These are phyloP conservation scores for Blastobotrys serpentis DNA, from an alignment of 1,139 yeast species.

Conservation along the genomic window DNA sequence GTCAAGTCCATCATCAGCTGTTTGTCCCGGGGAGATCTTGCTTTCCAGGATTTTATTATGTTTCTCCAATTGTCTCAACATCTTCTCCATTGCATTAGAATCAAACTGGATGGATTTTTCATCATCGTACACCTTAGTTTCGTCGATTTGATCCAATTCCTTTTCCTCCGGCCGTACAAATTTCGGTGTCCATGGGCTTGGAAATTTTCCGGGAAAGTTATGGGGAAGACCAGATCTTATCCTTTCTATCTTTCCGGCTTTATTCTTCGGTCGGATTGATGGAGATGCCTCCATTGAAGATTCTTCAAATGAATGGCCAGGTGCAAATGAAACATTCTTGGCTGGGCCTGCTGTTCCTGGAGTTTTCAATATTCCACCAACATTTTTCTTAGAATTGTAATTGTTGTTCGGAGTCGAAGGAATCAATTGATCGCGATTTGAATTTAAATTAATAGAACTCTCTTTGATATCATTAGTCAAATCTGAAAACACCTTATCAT, in stretches of 20 bases:
- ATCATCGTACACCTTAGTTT: slow-evolving; percentile 5
- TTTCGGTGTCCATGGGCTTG: slow-evolving; percentile 29
- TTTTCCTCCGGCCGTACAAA: slow-evolving; percentile 10
- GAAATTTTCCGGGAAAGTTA: slow-evolving; percentile 31
- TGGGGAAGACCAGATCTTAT: slow-evolving; percentile 27
- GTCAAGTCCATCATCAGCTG: slow-evolving; percentile 12
- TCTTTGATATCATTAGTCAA: slow-evolving; percentile 18
- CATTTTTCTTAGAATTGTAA: slow-evolving; percentile 2
- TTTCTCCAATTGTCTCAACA: slow-evolving; percentile 4
- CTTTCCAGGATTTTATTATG: slow-evolving; percentile 16
- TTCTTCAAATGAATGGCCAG: slow-evolving; percentile 9
- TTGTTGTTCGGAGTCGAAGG: slow-evolving; percentile 15
- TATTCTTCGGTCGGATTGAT: slow-evolving; percentile 9
- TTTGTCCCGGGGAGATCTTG: not conserved
- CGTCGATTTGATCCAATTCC: slow-evolving; percentile 4
- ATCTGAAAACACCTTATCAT: slow-evolving; percentile 21
- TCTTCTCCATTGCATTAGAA: slow-evolving; percentile 2
- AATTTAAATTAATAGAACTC: slow-evolving; percentile 4
- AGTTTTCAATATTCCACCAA: slow-evolving; percentile 32
- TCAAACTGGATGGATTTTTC: slow-evolving; percentile 2
- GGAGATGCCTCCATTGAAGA: slow-evolving; percentile 15
- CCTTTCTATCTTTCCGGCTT: slow-evolving; percentile 16
- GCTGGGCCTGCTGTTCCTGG: slow-evolving; percentile 28
- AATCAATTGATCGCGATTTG: slow-evolving; percentile 5
- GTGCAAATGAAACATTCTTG: slow-evolving; percentile 30